Evolutionary conservation across 225 moss, liverwort and hornwort genomes (phyloP), one percentile per base, ranked within the genome.

Genomic region (Bryoerythrophyllum caledonicum): DNA sequence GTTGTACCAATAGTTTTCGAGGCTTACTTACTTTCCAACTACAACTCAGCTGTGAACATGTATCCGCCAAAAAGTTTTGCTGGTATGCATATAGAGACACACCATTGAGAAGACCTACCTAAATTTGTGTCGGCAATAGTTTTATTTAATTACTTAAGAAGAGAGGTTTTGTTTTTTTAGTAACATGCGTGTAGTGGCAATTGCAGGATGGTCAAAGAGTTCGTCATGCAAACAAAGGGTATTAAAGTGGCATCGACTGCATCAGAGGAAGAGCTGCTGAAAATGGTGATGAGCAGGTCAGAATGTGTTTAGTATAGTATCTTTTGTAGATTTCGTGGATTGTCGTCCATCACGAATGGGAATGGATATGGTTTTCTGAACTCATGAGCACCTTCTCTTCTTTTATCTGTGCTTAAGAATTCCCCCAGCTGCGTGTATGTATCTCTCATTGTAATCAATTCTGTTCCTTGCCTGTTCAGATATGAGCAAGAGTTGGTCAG

Each of bases 171-270:
- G 28, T n/a, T n/a, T 61, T 75, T 59, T 57, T 63, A 55, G 67
- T 63, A 67, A 37, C 46, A 43, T 73, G 73, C 56, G 51, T 68
- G 67, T 70, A 32, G 20, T 71, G 43, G 60, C 25, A 14, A 60
- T 53, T 79, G 82, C 90, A 95, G 95, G 76, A 95, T 99, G 99
- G 80, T 99, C 20, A 84, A 76, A 75, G 89, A 86, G 51, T 95
- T 93, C 56, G 88, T 91, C 64, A 82, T 86, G 34, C 82, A 99
- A 51, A 81, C 82, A 40, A 79, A 76, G 56, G 83, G 90, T 73
- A 63, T 77, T 8, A 76, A 78, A 70, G 85, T 84, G 52, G 83
- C 83, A 37, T 85, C 88, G 25, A 81, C 72, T 68, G 76, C 90
- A 60, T 84, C 91, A 17, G 90, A 99, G 51, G 78, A 83, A 70